These are phyloP conservation scores for Escallonia herrerae DNA, from an alignment of 129 eudicot genomes.

Conservation along the genomic window DNA sequence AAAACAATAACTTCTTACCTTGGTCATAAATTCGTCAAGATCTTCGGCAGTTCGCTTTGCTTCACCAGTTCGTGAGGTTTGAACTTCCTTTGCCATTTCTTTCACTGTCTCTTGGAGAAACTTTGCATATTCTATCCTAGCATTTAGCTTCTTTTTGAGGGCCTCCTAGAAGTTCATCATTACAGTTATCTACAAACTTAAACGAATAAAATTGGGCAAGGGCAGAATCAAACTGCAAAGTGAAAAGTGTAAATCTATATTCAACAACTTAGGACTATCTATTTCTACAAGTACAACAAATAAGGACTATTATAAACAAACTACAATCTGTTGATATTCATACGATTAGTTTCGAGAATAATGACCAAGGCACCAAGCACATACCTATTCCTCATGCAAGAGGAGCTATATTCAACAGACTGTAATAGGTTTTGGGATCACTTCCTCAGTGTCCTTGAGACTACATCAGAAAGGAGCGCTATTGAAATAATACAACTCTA, in stretches of 20 bases:
- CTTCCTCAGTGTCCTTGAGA: too few species aligned
- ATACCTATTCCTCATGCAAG: neutral
- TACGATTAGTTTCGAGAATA: neutral
- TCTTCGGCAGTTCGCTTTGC: constrained; percentile 49
- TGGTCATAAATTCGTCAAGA: constrained; percentile 55
- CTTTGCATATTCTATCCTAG: constrained; percentile 60
- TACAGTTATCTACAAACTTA: too few species aligned
- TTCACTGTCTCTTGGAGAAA: constrained; percentile 60
- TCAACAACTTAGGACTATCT: too few species aligned
- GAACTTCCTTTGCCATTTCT: constrained; percentile 61
- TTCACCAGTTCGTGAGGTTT: constrained; percentile 51
- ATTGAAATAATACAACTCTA: too few species aligned
- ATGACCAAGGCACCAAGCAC: neutral
- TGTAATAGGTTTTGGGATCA: neutral
- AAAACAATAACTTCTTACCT: constrained; percentile 25
- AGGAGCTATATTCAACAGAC: neutral
- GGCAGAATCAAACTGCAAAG: neutral
- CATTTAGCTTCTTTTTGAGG: constrained; percentile 44
- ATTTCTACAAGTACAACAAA: neutral
- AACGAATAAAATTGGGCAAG: constrained; percentile 1
- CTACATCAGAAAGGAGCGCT: too few species aligned
- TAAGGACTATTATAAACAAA: neutral
- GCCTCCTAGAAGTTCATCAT: constrained; percentile 27
- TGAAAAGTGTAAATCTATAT: neutral
- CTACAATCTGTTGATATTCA: neutral